Evolutionary conservation across 148 eudicot species (phyloP), one percentile per base, ranked within the genome.

Genomic region (Cornus suecica): DNA sequence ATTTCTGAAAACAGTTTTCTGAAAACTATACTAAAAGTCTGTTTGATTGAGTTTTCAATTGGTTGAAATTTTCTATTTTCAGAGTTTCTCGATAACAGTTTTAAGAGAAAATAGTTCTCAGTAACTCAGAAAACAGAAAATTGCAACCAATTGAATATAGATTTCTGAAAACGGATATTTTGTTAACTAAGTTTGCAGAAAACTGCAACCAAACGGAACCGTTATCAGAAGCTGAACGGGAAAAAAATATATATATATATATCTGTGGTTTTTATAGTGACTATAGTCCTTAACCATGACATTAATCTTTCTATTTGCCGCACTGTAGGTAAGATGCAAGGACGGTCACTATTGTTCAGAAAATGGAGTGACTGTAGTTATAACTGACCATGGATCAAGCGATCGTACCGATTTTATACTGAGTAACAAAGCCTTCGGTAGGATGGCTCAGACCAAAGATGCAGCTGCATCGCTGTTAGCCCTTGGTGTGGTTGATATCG

Each of bases 351-450:
- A 75, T 67, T 89, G 92, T 81, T 81, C 92, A 0, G 89, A 89
- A 52, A 65, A 85, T 45, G 92, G 92, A 28, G 92, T 79, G 58
- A 87, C 83, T 5, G 74, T 87, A 52, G 88, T 85, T 51, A 79
- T 89, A 74, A 89, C 92, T 13, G 92, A 89, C 66, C 81, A 74
- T 23, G 91, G 91, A 22, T 80, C 86, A 1, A 77, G 90, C 70
- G 87, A 83, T 22, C 45, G 69, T 10, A 85, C 90, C 0, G 89
- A 82, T 71, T 89, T 89, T 52, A 89, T 89, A 26, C 80, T 89
- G 69, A 89, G 88, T 72, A 75, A 70, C 71, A 77, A 63, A 66
- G 92, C 90, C 52, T 88, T 80, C 72, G 58, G 78, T 68, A 37
- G 82, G 29, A 85, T 87, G 92, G 90, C 90, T 80, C 86, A 85